Percentiles rank a stretch among this genome's conserved stretches.
phyloP scores from a whole-genome alignment of 768 basidiomycete species.

The Phanerodontia chrysosporium region DNA sequence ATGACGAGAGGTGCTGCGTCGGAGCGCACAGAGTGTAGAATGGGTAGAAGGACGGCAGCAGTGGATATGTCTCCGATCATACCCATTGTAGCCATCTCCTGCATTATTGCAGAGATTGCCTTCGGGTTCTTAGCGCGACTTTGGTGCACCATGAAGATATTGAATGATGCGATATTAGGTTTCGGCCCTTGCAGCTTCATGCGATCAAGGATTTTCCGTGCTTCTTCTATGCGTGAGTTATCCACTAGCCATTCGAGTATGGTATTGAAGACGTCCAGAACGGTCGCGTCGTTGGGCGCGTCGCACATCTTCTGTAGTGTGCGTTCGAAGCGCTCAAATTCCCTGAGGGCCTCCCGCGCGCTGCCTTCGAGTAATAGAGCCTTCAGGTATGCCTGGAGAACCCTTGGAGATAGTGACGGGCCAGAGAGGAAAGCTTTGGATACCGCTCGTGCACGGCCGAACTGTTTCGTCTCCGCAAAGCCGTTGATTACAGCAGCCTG shows the following conservation, averaged over 20 bases:
- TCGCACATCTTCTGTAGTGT: not conserved
- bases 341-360: not conserved
- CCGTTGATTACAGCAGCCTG: not conserved
- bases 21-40: not conserved
- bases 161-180: not conserved
- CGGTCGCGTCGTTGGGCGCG: not conserved
- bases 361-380: not conserved
- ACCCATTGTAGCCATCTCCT: not conserved
- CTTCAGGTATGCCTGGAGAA: not conserved
- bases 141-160: not conserved
- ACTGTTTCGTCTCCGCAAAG: not conserved
- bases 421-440: not conserved
- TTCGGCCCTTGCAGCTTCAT: not conserved
- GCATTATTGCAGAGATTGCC: not conserved
- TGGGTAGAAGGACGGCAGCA: not conserved
- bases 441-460: not conserved
- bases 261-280: not conserved
- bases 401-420: not conserved
- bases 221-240: not conserved
- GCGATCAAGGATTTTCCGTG: not conserved
- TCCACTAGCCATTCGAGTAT: not conserved
- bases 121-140: not conserved
- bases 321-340: not conserved
- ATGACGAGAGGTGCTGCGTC: not conserved
- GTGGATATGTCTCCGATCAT: not conserved